Percentiles rank a stretch among this genome's conserved stretches.
These are phyloP conservation scores for Neonectria faginata DNA, from an alignment of 2,329 filamentous ascomycete genomes.

Conservation along the genomic window DNA sequence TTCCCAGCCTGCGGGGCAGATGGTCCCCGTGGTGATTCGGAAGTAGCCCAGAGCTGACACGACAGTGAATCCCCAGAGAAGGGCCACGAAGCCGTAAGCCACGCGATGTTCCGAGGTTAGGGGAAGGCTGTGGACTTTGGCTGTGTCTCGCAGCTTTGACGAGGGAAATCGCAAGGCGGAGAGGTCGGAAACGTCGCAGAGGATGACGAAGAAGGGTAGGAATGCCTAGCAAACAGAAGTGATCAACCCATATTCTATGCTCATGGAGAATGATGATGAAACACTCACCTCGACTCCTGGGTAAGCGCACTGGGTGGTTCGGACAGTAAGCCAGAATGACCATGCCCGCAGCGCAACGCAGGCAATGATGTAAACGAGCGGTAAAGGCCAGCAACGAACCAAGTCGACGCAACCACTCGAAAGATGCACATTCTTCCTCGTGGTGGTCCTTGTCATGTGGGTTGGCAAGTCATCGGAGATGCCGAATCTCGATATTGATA, in stretches of 20 bases:
- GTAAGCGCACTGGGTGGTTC: constrained; percentile 15
- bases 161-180: constrained; percentile 10
- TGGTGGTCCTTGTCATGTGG: constrained; percentile 1
- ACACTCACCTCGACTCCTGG: constrained; percentile 14
- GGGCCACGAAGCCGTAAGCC: neutral
- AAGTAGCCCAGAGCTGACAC: neutral
- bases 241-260: neutral
- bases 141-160: constrained; percentile 11
- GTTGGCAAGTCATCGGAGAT: neutral
- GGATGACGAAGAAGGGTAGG: neutral
- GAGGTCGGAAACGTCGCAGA: neutral
- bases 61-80: neutral
- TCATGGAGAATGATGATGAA: constrained; percentile 1
- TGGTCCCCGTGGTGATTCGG: neutral
- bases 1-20: neutral
- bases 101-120: neutral
- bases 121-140: constrained; percentile 9
- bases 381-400: constrained; percentile 13
- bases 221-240: neutral
- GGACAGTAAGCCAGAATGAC: constrained; percentile 16
- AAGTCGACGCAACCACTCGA: constrained; percentile 6
- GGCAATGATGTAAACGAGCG: constrained; percentile 10
- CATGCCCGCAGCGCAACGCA: constrained; percentile 14
- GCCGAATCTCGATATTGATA: neutral
- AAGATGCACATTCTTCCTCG: constrained; percentile 2